These are phyloP conservation scores for Martiniozyma asiatica DNA, from an alignment of 1,139 yeast species.

Conservation along the genomic window DNA sequence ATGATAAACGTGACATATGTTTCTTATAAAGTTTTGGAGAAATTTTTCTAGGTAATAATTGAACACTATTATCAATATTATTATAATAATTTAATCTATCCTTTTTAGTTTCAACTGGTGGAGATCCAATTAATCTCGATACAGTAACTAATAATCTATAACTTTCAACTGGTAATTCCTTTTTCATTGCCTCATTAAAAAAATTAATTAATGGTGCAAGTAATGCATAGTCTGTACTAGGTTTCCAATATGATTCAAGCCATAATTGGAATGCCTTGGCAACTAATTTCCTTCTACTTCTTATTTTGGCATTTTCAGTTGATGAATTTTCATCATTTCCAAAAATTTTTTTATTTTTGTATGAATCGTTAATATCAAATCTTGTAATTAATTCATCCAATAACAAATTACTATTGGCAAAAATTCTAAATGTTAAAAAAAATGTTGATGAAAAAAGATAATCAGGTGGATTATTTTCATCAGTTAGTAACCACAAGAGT, in stretches of 20 bases:
- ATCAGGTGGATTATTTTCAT: slow-evolving; percentile 59
- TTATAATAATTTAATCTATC: slow-evolving; percentile 19
- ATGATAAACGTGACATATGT: slow-evolving; percentile 19
- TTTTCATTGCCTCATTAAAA: slow-evolving; percentile 58
- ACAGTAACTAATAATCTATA: slow-evolving; percentile 50
- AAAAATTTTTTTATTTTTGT: slow-evolving; percentile 17
- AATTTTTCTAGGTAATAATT: slow-evolving; percentile 34
- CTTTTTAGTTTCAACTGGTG: slow-evolving; percentile 21
- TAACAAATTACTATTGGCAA: slow-evolving; percentile 58
- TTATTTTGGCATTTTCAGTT: slow-evolving; percentile 37
- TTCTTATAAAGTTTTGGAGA: slow-evolving; percentile 21
- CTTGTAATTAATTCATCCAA: slow-evolving; percentile 58
- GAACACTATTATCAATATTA: slow-evolving; percentile 23
- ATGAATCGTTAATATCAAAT: slow-evolving; percentile 40
- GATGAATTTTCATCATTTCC: slow-evolving; percentile 28
- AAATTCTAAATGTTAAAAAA: slow-evolving; percentile 68
- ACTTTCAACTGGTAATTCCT: slow-evolving; percentile 50
- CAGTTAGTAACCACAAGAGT: slow-evolving; percentile 57
- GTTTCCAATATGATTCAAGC: slow-evolving; percentile 83
- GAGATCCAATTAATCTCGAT: slow-evolving; percentile 33
- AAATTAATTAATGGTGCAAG: slow-evolving; percentile 64
- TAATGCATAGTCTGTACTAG: slow-evolving; percentile 42
- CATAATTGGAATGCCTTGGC: slow-evolving; percentile 64
- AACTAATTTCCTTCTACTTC: slow-evolving; percentile 55
- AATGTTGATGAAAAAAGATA: slow-evolving; percentile 65